Percentiles rank a stretch among this genome's conserved stretches.
These are phyloP conservation scores for Immersiella caudata DNA, from an alignment of 495 filamentous ascomycete species.

Conservation along the genomic window DNA sequence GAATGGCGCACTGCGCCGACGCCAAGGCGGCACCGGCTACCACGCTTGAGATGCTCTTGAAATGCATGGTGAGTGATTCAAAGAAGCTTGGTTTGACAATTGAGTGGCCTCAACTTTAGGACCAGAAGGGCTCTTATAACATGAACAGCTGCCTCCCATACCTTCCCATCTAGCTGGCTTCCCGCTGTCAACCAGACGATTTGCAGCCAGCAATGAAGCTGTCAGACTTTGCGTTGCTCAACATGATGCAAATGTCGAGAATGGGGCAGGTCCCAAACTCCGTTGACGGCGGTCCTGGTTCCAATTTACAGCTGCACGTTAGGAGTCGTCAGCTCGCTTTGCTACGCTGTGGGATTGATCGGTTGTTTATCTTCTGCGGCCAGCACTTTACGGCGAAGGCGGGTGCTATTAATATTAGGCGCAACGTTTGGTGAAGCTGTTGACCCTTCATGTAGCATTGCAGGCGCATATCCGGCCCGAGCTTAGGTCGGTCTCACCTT, in stretches of 20 bases:
- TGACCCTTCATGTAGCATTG: neutral
- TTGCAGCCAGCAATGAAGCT: neutral
- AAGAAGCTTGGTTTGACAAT: neutral
- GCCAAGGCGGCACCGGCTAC: conserved; percentile 33
- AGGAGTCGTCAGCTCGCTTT: neutral
- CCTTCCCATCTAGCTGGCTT: neutral
- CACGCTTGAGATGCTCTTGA: conserved; percentile 30
- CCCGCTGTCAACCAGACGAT: neutral
- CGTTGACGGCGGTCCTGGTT: neutral
- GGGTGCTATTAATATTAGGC: neutral
- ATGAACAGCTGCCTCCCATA: neutral
- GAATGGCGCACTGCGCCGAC: conserved; percentile 46
- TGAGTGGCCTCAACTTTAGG: neutral
- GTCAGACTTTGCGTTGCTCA: neutral
- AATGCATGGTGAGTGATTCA: conserved; percentile 20
- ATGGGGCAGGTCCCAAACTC: neutral
- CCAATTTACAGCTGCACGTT: neutral
- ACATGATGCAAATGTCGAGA: neutral
- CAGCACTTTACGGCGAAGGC: neutral
- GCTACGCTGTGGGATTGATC: neutral
- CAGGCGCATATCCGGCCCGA: neutral
- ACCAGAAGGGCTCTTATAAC: neutral
- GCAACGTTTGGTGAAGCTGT: neutral
- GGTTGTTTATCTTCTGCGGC: neutral
- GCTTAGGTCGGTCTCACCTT: neutral